Base-by-base conservation (phyloP, 2,329 filamentous ascomycete genomes). In the Penicillium sp. region DNA sequence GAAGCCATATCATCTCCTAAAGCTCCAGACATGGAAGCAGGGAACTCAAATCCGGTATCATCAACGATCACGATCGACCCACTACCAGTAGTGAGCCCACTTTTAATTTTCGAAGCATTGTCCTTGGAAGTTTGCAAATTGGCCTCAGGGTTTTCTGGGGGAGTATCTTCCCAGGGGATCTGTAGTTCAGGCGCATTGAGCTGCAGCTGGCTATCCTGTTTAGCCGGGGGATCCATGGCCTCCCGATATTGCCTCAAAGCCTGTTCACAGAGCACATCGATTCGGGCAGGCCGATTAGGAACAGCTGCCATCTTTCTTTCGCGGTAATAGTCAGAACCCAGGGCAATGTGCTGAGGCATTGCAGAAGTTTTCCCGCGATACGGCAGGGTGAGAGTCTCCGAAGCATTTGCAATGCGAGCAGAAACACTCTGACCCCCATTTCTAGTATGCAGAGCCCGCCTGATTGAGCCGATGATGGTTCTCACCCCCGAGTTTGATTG, bases 1-100 rank as follows among this genome's bases (percentile, higher is more conserved):
- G 11, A 12, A 25, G 23, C 9, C 18, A 14, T 9, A 31, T 40
- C 15, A 6, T 57, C 59, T 27, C 58, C 53, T 14, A 75, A 56
- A 4, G 68, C 75, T 7, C 75, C 75, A 11, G 75, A 71, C 69
- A 75, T 77, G 4, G 69, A 53, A 15, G 73, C 51, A n/a, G 73
- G 71, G 29, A 70, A 59, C 35, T 72, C 65, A 8, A 73, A 63
- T 7, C 75, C 75, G 29, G 82, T 85, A 59, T 83, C 82, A 63
- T 95, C 90, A 33, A 96, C 85, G 67, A 96, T 95, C 53, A 96
- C 82, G 61, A 96, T 95, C 0, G 91, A 96, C 68, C 92, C 88
- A 78, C 90, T 96, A n/a, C 90, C 89, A 11, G 81, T 81, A 0
- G 91, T 94, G 43, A 93, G 83, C 53, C 79, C 78, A 60, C 82